Evolutionary conservation across 2,329 filamentous ascomycete genomes (phyloP).

Genomic region (Claviceps digitariae): DNA sequence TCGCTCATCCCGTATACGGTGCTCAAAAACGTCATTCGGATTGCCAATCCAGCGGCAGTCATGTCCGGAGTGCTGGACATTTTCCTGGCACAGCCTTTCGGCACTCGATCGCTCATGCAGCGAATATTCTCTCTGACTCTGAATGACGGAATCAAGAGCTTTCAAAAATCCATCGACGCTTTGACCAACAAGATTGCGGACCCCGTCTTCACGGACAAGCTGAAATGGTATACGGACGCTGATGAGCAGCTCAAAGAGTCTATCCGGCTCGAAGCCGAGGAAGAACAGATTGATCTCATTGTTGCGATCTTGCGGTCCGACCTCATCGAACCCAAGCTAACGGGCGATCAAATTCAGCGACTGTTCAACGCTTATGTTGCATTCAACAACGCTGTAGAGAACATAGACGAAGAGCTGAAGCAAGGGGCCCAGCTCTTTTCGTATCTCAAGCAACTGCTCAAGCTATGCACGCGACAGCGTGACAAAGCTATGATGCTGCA

Average conservation of each 20-base stretch:
- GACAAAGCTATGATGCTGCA: constrained; percentile 97
- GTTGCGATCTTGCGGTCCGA: constrained; percentile 76
- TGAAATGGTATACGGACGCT: constrained; percentile 65
- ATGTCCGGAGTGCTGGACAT: constrained; percentile 94
- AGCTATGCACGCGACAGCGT: constrained; percentile 77
- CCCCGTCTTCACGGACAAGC: constrained; percentile 61
- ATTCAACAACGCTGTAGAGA: constrained; percentile 90
- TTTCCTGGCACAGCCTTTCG: constrained; percentile 91
- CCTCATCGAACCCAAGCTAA: constrained; percentile 56
- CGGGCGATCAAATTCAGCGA: constrained; percentile 61
- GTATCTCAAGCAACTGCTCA: constrained; percentile 85
- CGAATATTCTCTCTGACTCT: constrained; percentile 87
- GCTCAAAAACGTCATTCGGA: constrained; percentile 91
- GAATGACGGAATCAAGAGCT: constrained; percentile 74
- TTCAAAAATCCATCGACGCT: constrained; percentile 76
- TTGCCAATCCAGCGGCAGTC: constrained; percentile 90
- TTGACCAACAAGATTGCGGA: constrained; percentile 71
- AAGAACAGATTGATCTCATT: constrained; percentile 69
- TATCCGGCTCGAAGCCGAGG: constrained; percentile 59
- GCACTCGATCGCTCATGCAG: constrained; percentile 78
- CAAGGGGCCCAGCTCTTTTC: constrained; percentile 87
- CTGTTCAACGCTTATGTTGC: constrained; percentile 93
- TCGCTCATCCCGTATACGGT: constrained; percentile 86
- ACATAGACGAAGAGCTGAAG: constrained; percentile 75
- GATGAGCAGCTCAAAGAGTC: constrained; percentile 60